Evolutionary conservation across 331 rosid genomes (phyloP), one percentile per base, ranked within the genome.

Genomic region (Phaseolus coccineus): DNA sequence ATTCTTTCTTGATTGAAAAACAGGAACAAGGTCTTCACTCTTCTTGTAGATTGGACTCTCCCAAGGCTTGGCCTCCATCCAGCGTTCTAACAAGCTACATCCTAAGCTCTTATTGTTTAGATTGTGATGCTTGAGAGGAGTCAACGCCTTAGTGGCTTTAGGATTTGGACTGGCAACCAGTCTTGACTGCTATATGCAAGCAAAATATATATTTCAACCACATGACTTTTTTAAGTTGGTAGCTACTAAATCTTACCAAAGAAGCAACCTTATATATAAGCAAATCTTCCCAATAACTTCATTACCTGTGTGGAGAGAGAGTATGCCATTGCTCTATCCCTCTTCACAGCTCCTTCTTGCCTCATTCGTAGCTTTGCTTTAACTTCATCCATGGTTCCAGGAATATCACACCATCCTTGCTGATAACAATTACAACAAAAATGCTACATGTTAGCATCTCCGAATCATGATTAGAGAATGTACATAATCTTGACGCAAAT

Each of bases 41-140:
- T 71, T 91, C 79, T 73, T 84, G 0, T 88, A 76, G 9, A 84
- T 76, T 16, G 91, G 90, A 77, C 72, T 86, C 84, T 91, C 96
- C 97, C 97, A 91, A 64, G 98, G 94, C 76, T 87, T 92, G 47
- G 85, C 19, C 1, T 85, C 89, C 93, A 88, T 90, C 96, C 98
- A 93, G 3, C 87, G 81, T 24, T 95, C 98, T 78, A 93, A 78
- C 87, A 92, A 90, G 78, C 85, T 83, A 69, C 77, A 80, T 55
- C 82, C 94, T 16, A 83, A 82, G 76, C 77, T 80, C 80, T 87
- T 87, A 31, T 78, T 71, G 63, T 79, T 86, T 28, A 33, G 80
- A 37, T 72, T 87, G 42, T 84, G 84, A 40, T 81, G 82, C 83
- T 84, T 86, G 78, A 79, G 71, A 83, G 64, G 82, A 68, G 83